Base-by-base conservation (phyloP, 768 basidiomycete genomes). In the Pilatotrama ljubarskyi region DNA sequence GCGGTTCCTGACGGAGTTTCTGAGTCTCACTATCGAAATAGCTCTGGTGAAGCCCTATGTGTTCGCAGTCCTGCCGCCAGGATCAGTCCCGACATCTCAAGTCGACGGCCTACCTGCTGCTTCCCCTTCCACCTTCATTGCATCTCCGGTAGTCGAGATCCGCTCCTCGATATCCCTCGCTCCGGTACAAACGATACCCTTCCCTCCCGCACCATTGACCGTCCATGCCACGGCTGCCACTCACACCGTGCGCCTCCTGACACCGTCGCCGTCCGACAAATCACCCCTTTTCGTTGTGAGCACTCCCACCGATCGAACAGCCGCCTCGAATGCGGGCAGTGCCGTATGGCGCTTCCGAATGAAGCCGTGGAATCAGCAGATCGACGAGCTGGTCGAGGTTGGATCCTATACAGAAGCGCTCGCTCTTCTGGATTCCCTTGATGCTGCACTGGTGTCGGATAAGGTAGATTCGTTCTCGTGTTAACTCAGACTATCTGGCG, bases 41-140 rank as follows among this genome's bases (percentile, higher is more conserved):
- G 91, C 85, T 3, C 87, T 84, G 55, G 77, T 90, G 52, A 85
- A 84, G 63, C 92, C 93, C 0, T 95, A 93, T 64, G 75, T 94
- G 15, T 81, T 92, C 64, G 84, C 90, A 8, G 77, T 91, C 24
- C 78, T 93, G 10, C 90, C 92, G 3, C 77, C 87, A 0, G 88
- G 88, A 1, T 80, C 85, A 1, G 80, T 89, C 3, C 75, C 77
- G 1, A 40, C 70, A 5, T 65, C 71, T 1, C 62, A 70, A 29
- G 56, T 74, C 13, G 66, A 60, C 9, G 55, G 38, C 11, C n/a
- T 40, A 14, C 46, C 76, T 42, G 54, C 71, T 64, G 6, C 67
- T 71, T 58, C 58, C 64, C 9, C 75, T 71, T 70, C 79, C 15
- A 64, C 75, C 15, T 78, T 80, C 61, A 77, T 82, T 44, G 76